These are phyloP conservation scores for Colletotrichum sp. DNA, from an alignment of 2,329 filamentous ascomycete species.

Conservation along the genomic window DNA sequence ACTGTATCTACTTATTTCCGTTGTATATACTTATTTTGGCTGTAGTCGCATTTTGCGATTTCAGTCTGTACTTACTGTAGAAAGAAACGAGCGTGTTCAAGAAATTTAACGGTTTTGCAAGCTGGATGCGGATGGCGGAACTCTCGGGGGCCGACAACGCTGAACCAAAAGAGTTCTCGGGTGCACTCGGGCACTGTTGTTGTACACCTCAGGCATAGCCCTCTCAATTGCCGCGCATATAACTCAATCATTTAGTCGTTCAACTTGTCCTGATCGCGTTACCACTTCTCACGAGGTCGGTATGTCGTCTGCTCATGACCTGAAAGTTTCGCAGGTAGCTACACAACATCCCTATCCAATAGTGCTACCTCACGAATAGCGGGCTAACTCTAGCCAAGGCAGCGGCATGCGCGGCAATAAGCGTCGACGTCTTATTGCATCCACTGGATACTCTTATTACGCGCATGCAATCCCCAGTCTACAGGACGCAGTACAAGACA, in stretches of 20 bases:
- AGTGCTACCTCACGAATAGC: not conserved
- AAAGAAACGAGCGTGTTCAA: not conserved
- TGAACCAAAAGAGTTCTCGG: not conserved
- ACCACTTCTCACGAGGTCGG: rapidly evolving
- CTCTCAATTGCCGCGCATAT: not conserved
- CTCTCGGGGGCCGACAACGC: not conserved
- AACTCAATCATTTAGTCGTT: not conserved
- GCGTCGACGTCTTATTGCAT: constrained; percentile 18
- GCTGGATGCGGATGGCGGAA: not conserved
- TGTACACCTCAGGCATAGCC: not conserved
- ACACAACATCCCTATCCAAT: not conserved
- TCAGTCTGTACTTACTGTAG: not conserved
- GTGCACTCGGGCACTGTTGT: not conserved
- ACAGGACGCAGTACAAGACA: constrained; percentile 19
- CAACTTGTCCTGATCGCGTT: rapidly evolving
- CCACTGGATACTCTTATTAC: constrained; percentile 24
- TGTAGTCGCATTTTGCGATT: not conserved
- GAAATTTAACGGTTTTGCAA: not conserved
- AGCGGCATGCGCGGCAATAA: constrained; percentile 8
- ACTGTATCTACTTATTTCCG: not conserved
- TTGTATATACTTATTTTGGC: not conserved
- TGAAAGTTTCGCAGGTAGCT: not conserved
- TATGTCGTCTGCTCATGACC: not conserved
- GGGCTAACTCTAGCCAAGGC: not conserved
- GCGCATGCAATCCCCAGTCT: constrained; percentile 20